A percentile compares a stretch with the other conserved stretches of the same genome.
Conservation (phyloP, 2,329 filamentous ascomycete genomes). For the Pseudocercospora fijiensis region DNA sequence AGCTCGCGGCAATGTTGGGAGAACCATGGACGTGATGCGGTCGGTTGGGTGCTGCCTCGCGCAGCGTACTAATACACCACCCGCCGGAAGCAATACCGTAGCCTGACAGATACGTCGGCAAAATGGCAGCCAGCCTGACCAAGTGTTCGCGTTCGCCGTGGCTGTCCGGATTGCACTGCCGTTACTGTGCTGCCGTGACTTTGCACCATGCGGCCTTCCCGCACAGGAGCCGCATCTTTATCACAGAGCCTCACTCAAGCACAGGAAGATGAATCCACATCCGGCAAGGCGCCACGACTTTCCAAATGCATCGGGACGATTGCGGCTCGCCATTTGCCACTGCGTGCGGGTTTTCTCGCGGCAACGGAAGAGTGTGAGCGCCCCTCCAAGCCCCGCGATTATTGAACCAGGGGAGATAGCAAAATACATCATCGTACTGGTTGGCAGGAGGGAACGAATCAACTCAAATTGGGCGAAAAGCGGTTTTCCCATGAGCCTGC, state of each 20-base stretch:
- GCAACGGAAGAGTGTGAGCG: not conserved
- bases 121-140: not conserved
- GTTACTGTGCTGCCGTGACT: not conserved
- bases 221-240: conserved; percentile 6
- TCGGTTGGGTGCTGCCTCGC: too few species aligned
- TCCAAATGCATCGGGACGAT: conserved; percentile 11
- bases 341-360: not conserved
- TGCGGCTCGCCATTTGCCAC: conserved; percentile 7
- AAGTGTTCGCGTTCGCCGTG: not conserved
- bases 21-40: not conserved
- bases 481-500: conserved; percentile 4
- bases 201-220: conserved; percentile 1
- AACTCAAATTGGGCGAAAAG: conserved; percentile 17
- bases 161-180: not conserved
- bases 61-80: not conserved
- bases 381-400: conserved; percentile 8
- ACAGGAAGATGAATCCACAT: conserved; percentile 6
- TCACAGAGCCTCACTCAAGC: conserved; percentile 7
- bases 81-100: not conserved
- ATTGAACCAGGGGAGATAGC: not conserved
- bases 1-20: not conserved
- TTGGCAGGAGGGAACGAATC: conserved; percentile 7
- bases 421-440: conserved; percentile 4
- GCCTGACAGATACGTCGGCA: not conserved
- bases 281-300: conserved; percentile 13